phyloP scores from a whole-genome alignment of 2,329 filamentous ascomycete species.

The Phaeosphaeriaceae sp. region DNA sequence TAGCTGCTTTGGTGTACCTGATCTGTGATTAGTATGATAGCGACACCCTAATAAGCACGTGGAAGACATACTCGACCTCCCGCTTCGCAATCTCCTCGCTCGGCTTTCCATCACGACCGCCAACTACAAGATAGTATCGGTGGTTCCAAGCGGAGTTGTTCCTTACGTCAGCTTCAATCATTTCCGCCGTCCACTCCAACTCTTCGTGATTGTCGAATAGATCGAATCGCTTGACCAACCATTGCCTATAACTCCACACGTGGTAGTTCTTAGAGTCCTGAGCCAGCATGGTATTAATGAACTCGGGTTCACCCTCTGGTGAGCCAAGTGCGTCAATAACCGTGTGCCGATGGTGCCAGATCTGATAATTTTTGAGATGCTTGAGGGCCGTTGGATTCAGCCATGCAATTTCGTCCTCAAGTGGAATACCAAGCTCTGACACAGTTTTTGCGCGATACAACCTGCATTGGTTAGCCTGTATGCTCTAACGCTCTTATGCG shows the following conservation, averaged over 20 bases:
- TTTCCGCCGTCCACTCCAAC: slow-evolving; percentile 71
- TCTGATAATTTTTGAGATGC: slow-evolving; percentile 98
- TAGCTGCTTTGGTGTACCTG: slow-evolving; percentile 69
- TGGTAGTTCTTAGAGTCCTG: slow-evolving; percentile 97
- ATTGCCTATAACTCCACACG: slow-evolving; percentile 93
- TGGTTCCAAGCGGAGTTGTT: slow-evolving; percentile 99
- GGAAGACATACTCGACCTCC: slow-evolving; percentile 69
- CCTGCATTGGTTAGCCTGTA: slow-evolving; percentile 49
- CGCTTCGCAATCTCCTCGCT: slow-evolving; percentile 68
- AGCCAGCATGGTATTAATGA: slow-evolving; percentile 79
- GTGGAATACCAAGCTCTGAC: slow-evolving; percentile 67
- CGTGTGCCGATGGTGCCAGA: slow-evolving; percentile 75
- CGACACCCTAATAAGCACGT: background rate
- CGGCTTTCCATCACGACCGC: slow-evolving; percentile 52
- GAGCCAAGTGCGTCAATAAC: slow-evolving; percentile 64
- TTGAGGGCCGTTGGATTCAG: slow-evolving; percentile 81
- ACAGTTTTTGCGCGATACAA: slow-evolving; percentile 87
- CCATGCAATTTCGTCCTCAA: slow-evolving; percentile 80
- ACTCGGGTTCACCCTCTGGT: slow-evolving; percentile 71
- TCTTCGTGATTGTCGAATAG: slow-evolving; percentile 64
- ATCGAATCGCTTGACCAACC: slow-evolving; percentile 70
- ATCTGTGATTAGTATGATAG: slow-evolving; percentile 24
- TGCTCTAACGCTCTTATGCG: background rate
- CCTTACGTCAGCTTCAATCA: slow-evolving; percentile 81
- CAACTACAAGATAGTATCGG: slow-evolving; percentile 91